These are phyloP conservation scores for Myxozyma sirexii DNA, from an alignment of 805 yeast species.

Conservation along the genomic window DNA sequence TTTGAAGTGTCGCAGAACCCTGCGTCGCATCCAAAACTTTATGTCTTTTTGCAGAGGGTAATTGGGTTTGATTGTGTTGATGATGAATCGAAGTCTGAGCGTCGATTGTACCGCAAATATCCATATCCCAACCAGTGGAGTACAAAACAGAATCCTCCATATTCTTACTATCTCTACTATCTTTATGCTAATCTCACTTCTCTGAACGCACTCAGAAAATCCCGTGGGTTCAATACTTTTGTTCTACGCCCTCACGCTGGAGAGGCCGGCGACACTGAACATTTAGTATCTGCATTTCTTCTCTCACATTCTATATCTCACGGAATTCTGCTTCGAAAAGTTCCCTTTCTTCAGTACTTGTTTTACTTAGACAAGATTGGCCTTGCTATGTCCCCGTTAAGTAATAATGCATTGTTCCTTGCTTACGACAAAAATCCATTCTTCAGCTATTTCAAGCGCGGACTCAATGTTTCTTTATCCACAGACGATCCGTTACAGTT, in stretches of 20 bases:
- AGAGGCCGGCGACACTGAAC: conserved; percentile 99
- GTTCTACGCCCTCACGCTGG: conserved; percentile 98
- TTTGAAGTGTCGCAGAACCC: conserved; percentile 91
- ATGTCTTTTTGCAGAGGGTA: conserved; percentile 86
- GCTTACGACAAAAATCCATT: conserved; percentile 98
- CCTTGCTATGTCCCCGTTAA: conserved; percentile 96
- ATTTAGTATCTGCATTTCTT: conserved; percentile 83
- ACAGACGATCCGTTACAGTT: conserved; percentile 98
- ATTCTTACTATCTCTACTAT: conserved; percentile 90
- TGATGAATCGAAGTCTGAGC: conserved; percentile 92
- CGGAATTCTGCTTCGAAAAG: conserved; percentile 88
- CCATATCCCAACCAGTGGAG: conserved; percentile 90
- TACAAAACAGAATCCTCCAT: conserved; percentile 84
- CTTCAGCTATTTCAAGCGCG: conserved; percentile 85
- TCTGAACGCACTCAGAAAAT: conserved; percentile 78
- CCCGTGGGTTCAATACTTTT: conserved; percentile 79
- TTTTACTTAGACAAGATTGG: conserved; percentile 94
- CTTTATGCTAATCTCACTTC: conserved; percentile 83
- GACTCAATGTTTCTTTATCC: conserved; percentile 89
- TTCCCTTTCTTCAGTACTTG: conserved; percentile 92
- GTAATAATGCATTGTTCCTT: conserved; percentile 92
- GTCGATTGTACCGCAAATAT: conserved; percentile 75
- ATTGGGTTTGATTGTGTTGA: conserved; percentile 98
- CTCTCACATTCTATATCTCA: conserved; percentile 93
- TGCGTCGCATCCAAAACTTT: conserved; percentile 82